These are phyloP conservation scores for Pseudopithomyces maydicus DNA, from an alignment of 2,329 filamentous ascomycete genomes.

Conservation along the genomic window DNA sequence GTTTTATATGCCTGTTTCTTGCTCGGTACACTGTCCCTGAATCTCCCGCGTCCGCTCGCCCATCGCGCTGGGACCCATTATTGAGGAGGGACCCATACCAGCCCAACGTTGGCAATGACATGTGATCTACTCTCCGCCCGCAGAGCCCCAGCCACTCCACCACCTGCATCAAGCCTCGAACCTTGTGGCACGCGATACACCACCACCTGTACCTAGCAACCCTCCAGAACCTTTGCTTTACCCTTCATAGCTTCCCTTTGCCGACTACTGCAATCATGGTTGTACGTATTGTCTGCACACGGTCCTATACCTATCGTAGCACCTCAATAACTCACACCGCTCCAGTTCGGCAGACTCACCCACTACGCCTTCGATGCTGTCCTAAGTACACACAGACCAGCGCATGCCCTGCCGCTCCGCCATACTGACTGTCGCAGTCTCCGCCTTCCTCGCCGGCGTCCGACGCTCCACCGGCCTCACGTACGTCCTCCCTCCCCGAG, in stretches of 20 bases:
- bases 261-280: conserved; percentile 35
- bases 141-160: conserved; percentile 7
- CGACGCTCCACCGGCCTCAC: conserved; percentile 96
- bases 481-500: conserved; percentile 62
- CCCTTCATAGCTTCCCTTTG: not conserved
- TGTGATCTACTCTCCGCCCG: not conserved
- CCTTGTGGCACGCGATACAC: conserved; percentile 4
- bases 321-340: conserved; percentile 57
- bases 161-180: not conserved
- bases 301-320: conserved; percentile 20
- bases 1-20: not conserved
- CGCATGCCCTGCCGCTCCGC: conserved; percentile 7
- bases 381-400: conserved; percentile 66
- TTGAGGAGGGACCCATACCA: conserved; percentile 3
- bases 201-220: not conserved
- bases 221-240: not conserved
- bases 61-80: conserved; percentile 3
- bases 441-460: conserved; percentile 94
- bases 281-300: conserved; percentile 36
- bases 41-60: conserved; percentile 2
- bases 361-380: conserved; percentile 98
- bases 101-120: not conserved
- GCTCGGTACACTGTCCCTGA: conserved; percentile 3
- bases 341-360: conserved; percentile 88
- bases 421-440: conserved; percentile 64